Conservation (phyloP, 208 protist species). For the Acanthamoeba royreba region DNA sequence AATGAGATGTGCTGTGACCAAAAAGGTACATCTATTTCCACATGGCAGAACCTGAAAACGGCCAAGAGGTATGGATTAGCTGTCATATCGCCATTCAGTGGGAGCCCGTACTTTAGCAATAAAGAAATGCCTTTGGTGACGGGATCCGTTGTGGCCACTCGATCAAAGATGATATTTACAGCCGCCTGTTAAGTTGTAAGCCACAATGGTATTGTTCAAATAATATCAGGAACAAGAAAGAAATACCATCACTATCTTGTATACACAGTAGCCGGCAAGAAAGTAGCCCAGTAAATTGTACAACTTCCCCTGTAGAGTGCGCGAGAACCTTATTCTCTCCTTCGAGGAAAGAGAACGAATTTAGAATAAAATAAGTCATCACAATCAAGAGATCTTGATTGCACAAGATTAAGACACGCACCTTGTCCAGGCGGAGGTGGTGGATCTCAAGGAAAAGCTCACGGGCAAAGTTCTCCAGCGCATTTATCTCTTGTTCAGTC, state of each 20-base stretch:
- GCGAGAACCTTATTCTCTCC: slow-evolving; percentile 64
- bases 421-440: slow-evolving; percentile 18
- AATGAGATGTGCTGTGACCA: slow-evolving; percentile 79
- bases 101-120: slow-evolving; percentile 8
- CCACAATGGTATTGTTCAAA: neutral
- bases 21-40: slow-evolving; percentile 72
- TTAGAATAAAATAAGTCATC: neutral
- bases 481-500: neutral
- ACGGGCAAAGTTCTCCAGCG: slow-evolving; percentile 12
- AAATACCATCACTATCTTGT: slow-evolving; percentile 79
- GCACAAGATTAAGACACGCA: neutral
- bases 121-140: slow-evolving; percentile 70
- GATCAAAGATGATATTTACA: slow-evolving; percentile 78
- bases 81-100: neutral
- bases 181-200: slow-evolving; percentile 23
- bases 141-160: slow-evolving; percentile 67
- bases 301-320: slow-evolving; percentile 62
- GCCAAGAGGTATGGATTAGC: neutral
- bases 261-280: slow-evolving; percentile 78
- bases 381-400: neutral
- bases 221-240: neutral
- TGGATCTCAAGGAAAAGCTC: slow-evolving; percentile 36
- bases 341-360: neutral
- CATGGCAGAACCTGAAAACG: slow-evolving; percentile 44
- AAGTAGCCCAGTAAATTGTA: slow-evolving; percentile 78